These are phyloP conservation scores for Sarocladiaceae sp. DNA, from an alignment of 2,329 filamentous ascomycete genomes.

Conservation along the genomic window DNA sequence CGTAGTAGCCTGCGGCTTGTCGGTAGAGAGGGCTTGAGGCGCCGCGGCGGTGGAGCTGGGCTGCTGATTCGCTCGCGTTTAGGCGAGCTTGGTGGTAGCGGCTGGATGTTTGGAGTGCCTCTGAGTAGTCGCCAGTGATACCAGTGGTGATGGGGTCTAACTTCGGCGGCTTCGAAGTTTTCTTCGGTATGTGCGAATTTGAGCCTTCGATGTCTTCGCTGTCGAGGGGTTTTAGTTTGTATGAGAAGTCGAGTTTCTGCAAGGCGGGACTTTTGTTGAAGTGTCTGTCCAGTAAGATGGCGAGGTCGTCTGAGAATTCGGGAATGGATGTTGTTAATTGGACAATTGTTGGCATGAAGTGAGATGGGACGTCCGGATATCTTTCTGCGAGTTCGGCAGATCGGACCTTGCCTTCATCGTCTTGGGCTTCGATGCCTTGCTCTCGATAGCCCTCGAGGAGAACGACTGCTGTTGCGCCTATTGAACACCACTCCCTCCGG, in stretches of 20 bases:
- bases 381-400: conserved; percentile 30
- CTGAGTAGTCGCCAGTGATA: conserved; percentile 23
- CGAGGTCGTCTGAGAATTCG: conserved; percentile 34
- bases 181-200: neutral
- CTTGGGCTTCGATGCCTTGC: conserved; percentile 28
- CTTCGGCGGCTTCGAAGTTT: conserved; percentile 14
- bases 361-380: conserved; percentile 36
- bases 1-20: conserved; percentile 73
- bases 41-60: conserved; percentile 39
- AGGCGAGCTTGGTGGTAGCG: conserved; percentile 25
- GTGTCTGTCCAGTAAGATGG: conserved; percentile 35
- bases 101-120: conserved; percentile 24
- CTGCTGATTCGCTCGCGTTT: conserved; percentile 31
- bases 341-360: conserved; percentile 39
- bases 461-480: conserved; percentile 34
- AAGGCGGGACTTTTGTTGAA: conserved; percentile 34
- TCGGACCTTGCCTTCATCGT: conserved; percentile 23
- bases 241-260: conserved; percentile 31
- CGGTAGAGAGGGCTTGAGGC: conserved; percentile 71
- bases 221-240: conserved; percentile 32
- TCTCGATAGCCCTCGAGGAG: conserved; percentile 40
- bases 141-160: neutral
- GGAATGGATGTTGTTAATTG: conserved; percentile 32
- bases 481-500: conserved; percentile 30
- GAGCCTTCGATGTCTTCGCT: conserved; percentile 25